Conservation (phyloP, 768 basidiomycete genomes). For the Heimioporus sp. region DNA sequence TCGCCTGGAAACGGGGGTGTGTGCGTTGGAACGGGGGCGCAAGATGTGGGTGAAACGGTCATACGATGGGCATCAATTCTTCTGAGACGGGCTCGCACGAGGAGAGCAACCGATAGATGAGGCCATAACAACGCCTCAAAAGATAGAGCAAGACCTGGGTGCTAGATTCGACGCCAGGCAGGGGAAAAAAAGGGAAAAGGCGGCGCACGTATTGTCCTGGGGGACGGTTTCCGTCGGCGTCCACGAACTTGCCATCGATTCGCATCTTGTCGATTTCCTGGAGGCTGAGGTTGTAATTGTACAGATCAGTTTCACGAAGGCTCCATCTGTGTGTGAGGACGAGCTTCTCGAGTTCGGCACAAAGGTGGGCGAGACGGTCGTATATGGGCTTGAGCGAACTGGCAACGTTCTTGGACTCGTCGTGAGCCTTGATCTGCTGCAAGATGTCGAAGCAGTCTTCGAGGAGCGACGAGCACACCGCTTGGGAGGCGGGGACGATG, state of each 20-base stretch:
- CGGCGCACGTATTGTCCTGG: conserved; percentile 88
- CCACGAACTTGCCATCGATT: conserved; percentile 95
- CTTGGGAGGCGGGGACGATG: conserved; percentile 87
- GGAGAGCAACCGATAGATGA: conserved; percentile 90
- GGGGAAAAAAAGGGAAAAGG: background rate
- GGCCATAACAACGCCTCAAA: conserved; percentile 90
- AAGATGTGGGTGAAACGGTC: conserved; percentile 19
- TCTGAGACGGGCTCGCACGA: conserved; percentile 97
- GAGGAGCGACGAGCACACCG: conserved; percentile 84
- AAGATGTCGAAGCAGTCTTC: conserved; percentile 96
- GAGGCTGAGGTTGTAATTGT: conserved; percentile 89
- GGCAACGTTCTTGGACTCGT: conserved; percentile 86
- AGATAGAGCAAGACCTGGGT: conserved; percentile 87
- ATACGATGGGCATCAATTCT: conserved; percentile 93
- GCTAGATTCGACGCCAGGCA: background rate
- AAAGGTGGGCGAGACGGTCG: conserved; percentile 84
- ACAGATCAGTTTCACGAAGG: conserved; percentile 88
- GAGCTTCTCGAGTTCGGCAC: conserved; percentile 85
- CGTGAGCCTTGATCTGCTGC: conserved; percentile 92
- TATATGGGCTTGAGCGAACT: conserved; percentile 88
- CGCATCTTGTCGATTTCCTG: conserved; percentile 98
- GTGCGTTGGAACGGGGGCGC: background rate
- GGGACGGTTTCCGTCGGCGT: conserved; percentile 88
- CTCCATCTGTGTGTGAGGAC: conserved; percentile 97
- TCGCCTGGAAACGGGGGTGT: conserved; percentile 57